A percentile compares a stretch with the other conserved stretches of the same genome.
Conservation (phyloP, 2,329 filamentous ascomycete genomes). For the Arthrinium puccinioides region DNA sequence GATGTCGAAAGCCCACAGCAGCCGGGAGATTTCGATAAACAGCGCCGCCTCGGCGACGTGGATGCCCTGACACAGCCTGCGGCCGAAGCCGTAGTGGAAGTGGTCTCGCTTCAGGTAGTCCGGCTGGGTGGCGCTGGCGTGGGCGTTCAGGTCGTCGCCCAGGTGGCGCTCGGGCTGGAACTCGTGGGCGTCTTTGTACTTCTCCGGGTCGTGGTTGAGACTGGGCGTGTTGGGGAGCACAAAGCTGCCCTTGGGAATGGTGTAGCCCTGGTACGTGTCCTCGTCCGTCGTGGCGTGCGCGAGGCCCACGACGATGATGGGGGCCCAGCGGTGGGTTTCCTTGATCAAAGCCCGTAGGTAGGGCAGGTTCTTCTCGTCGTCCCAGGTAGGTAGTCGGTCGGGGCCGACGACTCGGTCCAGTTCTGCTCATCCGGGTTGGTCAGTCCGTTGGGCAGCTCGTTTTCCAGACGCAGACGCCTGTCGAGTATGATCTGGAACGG, state of each 20-base stretch:
- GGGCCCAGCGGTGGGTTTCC: slow-evolving; percentile 34
- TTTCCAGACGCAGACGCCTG: too few species aligned
- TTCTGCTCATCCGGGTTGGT: too few species aligned
- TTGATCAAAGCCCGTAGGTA: slow-evolving; percentile 40
- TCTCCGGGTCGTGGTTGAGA: slow-evolving; percentile 29
- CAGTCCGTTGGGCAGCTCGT: too few species aligned
- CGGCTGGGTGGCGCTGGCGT: slow-evolving; percentile 20
- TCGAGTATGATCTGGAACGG: too few species aligned
- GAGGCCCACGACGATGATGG: background rate
- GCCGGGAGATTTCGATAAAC: slow-evolving; percentile 29
- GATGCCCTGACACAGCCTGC: slow-evolving; percentile 41
- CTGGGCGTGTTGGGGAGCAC: slow-evolving; percentile 19
- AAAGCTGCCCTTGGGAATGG: slow-evolving; percentile 33
- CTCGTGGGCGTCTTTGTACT: slow-evolving; percentile 29
- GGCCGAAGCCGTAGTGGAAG: slow-evolving; percentile 22
- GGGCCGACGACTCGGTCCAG: slow-evolving; percentile 40
- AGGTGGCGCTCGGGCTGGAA: slow-evolving; percentile 32
- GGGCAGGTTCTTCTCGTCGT: slow-evolving; percentile 33
- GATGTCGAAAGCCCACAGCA: slow-evolving; percentile 42
- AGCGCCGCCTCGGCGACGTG: slow-evolving; percentile 25
- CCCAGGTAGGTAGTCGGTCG: slow-evolving; percentile 35
- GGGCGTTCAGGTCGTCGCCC: slow-evolving; percentile 2
- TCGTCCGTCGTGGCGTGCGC: slow-evolving; percentile 25
- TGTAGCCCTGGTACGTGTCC: slow-evolving; percentile 38
- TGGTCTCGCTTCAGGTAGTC: slow-evolving; percentile 22